A percentile compares a stretch with the other conserved stretches of the same genome.
These are phyloP conservation scores for Teratosphaeriaceae sp. DNA, from an alignment of 2,329 filamentous ascomycete genomes.

Conservation along the genomic window DNA sequence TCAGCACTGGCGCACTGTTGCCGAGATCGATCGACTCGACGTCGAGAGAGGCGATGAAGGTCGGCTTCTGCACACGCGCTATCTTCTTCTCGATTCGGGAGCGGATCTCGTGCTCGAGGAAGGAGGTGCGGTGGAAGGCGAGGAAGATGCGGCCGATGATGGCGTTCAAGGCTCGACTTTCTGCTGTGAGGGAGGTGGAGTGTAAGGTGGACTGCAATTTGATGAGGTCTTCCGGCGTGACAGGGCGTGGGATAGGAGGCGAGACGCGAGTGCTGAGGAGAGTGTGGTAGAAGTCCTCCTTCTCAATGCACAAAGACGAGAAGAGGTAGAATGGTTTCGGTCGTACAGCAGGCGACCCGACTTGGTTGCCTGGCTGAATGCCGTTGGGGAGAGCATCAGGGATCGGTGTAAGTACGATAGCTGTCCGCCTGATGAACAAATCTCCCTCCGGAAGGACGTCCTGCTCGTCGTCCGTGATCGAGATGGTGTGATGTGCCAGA, in stretches of 20 bases:
- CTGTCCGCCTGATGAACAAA: conserved; percentile 77
- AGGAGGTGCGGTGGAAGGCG: conserved; percentile 74
- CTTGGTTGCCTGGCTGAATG: conserved; percentile 11
- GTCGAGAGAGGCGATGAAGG: conserved; percentile 79
- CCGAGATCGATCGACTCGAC: conserved; percentile 80
- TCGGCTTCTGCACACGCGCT: conserved; percentile 82
- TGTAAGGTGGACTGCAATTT: conserved; percentile 84
- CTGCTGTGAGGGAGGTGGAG: conserved; percentile 72
- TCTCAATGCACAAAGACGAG: conserved; percentile 89
- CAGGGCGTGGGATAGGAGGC: conserved; percentile 64
- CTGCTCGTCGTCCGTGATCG: conserved; percentile 69
- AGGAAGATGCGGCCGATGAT: conserved; percentile 83
- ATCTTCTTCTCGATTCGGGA: conserved; percentile 96
- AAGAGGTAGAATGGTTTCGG: conserved; percentile 88
- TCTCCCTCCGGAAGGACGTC: conserved; percentile 79
- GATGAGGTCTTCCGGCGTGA: conserved; percentile 81
- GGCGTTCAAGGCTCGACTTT: conserved; percentile 91
- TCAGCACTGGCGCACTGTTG: conserved; percentile 79
- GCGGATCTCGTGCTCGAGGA: conserved; percentile 71
- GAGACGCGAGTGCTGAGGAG: conserved; percentile 65
- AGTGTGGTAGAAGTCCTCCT: conserved; percentile 97
- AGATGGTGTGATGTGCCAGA: conserved; percentile 77
- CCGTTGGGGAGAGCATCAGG: conserved; percentile 12
- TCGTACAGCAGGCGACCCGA: neutral
- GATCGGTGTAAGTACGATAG: conserved; percentile 26